Base-by-base conservation (phyloP, 768 basidiomycete species). In the Suillus subalutaceus region DNA sequence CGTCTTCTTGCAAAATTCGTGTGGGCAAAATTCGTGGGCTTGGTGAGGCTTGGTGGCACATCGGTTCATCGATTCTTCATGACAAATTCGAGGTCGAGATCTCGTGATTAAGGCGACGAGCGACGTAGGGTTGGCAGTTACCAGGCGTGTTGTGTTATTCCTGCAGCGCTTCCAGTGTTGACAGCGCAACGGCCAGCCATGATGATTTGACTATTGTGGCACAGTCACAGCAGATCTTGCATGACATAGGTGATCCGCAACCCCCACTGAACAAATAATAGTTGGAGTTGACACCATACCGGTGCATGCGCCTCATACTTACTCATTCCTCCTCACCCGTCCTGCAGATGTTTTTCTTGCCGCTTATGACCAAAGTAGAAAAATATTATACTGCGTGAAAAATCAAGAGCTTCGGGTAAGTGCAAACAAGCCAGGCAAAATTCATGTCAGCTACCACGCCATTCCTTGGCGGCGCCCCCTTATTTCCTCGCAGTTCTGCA, bases 61-160 rank as follows among this genome's bases (percentile, higher is more conserved):
- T 26, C 9, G 40, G n/a, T 59, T 43, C 23, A 40, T 41, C 58
- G 40, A 60, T 30, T 60, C 59, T 30, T 60, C 59, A 60, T 56
- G 59, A 60, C 59, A 43, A 60, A 60, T 60, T 60, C 35, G 12
- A 20, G 32, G 35, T 56, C 20, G 20, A 56, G 20, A 35, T 56
- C 35, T 35, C 20, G 35, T 37, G 55, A 56, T 56, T 13, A 20
- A 56, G 32, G 32, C 32, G 52, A 55, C 18, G 18, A 41, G 50
- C 26, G 15, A 40, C 13, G 38, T 26, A 26, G 18, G 26, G 30
- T 41, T 60, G 10, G 58, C 26, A 41, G 10, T 43, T 43, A 41
- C 16, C 58, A 60, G 26, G 58, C 23, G 18, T 44, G 10, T 41
- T 41, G 23, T 30, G 5, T 59, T 59, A 26, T 59, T 23, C 37